Percentiles rank a stretch among this genome's conserved stretches.
phyloP scores from a whole-genome alignment of 2,329 filamentous ascomycete genomes.

The Torrubiellomyces zombiae region DNA sequence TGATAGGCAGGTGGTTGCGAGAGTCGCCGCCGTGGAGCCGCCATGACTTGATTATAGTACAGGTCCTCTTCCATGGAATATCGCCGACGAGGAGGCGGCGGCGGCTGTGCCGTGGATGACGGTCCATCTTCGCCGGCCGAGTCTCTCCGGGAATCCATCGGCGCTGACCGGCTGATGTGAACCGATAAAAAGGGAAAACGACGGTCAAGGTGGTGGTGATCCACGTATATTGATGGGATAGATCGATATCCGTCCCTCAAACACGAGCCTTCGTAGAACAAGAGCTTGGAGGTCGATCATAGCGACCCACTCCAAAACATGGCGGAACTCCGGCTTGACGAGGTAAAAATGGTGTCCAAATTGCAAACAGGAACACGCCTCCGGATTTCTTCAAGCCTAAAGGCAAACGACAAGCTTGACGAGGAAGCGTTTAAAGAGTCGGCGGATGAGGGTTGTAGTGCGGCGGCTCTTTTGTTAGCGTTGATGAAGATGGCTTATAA shows the following conservation, averaged over 20 bases:
- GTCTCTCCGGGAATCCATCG: conserved; percentile 17
- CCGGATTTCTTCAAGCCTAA: too few species aligned
- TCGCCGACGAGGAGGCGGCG: conserved; percentile 24
- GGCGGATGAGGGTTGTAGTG: conserved; percentile 8
- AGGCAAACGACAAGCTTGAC: too few species aligned
- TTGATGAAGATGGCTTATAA: conserved; percentile 5
- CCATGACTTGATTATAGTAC: conserved; percentile 36
- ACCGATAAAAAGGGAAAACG: conserved; percentile 3
- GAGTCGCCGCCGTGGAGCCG: conserved; percentile 22
- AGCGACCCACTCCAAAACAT: conserved; percentile 18
- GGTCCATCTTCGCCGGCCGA: conserved; percentile 17
- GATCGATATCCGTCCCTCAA: conserved; percentile 3
- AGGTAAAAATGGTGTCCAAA: neutral
- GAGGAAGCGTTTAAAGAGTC: too few species aligned
- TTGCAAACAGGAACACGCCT: conserved; percentile 6
- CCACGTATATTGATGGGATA: too few species aligned
- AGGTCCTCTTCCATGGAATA: conserved; percentile 39
- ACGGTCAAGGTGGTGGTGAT: conserved; percentile 2
- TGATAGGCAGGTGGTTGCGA: conserved; percentile 31
- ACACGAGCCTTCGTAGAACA: conserved; percentile 17
- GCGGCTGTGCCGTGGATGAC: conserved; percentile 10
- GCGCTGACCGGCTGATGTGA: conserved; percentile 8
- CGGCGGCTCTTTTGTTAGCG: conserved; percentile 11
- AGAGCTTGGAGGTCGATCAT: conserved; percentile 17
- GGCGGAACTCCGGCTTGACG: conserved; percentile 10